phyloP scores from a whole-genome alignment of 148 eudicot genomes.

The Vaccinium vitisidaea region DNA sequence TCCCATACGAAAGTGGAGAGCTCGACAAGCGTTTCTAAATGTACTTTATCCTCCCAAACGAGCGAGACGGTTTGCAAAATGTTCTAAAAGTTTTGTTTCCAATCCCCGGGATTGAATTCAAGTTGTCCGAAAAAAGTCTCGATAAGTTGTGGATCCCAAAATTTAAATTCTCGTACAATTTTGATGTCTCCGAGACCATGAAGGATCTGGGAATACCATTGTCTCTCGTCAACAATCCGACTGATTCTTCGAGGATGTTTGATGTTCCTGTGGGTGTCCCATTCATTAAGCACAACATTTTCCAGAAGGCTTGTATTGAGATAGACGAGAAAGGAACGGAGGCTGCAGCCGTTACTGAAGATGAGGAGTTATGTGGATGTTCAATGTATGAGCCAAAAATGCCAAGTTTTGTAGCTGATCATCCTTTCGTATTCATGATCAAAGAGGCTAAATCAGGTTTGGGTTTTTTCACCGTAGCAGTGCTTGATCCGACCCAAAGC shows the following conservation, averaged over 20 bases:
- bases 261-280: not conserved
- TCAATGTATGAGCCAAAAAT: not conserved
- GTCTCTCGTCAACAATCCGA: not conserved
- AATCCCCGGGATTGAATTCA: not conserved
- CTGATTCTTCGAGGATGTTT: slow-evolving; percentile 6
- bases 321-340: too few species aligned
- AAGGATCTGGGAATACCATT: slow-evolving; percentile 10
- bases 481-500: not conserved
- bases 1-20: slow-evolving; percentile 1
- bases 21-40: slow-evolving; percentile 10
- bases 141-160: slow-evolving; percentile 8
- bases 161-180: slow-evolving; percentile 16
- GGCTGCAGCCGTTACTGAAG: too few species aligned
- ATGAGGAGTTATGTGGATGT: too few species aligned
- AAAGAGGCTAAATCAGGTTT: too few species aligned
- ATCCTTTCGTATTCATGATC: too few species aligned
- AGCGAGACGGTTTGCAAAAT: slow-evolving; percentile 18
- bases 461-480: too few species aligned
- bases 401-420: slow-evolving; percentile 6
- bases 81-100: not conserved
- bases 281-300: too few species aligned
- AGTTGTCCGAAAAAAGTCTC: not conserved
- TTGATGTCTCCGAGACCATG: not conserved
- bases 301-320: too few species aligned
- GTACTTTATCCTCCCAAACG: slow-evolving; percentile 30